phyloP scores from a whole-genome alignment of 208 protist genomes.

The Leishmania gerbilli region DNA sequence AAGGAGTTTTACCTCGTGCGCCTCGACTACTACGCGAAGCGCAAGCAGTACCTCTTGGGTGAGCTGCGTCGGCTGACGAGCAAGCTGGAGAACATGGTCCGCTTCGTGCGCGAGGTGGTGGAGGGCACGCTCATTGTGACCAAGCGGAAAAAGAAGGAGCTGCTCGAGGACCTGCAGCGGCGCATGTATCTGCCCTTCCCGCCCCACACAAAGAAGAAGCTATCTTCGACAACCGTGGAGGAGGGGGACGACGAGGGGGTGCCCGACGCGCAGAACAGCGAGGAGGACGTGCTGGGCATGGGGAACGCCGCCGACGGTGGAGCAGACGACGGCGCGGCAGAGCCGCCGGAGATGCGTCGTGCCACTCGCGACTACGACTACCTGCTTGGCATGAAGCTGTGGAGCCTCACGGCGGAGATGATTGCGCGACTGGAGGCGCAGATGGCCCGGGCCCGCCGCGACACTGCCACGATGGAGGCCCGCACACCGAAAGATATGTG shows the following conservation, averaged over 20 bases:
- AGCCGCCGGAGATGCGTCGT: slow-evolving; percentile 60
- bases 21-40: slow-evolving; percentile 96
- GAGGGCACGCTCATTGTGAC: slow-evolving; percentile 93
- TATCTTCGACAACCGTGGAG: slow-evolving; percentile 78
- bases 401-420: slow-evolving; percentile 97
- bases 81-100: slow-evolving; percentile 97
- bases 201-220: slow-evolving; percentile 82
- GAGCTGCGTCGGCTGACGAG: slow-evolving; percentile 81
- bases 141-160: slow-evolving; percentile 91
- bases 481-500: slow-evolving; percentile 89
- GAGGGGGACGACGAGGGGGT: slow-evolving; percentile 5
- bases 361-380: slow-evolving; percentile 97
- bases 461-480: slow-evolving; percentile 79
- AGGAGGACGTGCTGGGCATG: slow-evolving; percentile 31
- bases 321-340: slow-evolving; percentile 33
- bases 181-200: slow-evolving; percentile 92
- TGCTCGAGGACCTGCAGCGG: slow-evolving; percentile 93
- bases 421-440: slow-evolving; percentile 93
- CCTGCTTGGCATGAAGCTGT: slow-evolving; percentile 98
- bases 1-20: slow-evolving; percentile 97
- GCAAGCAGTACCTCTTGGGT: slow-evolving; percentile 94
- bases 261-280: slow-evolving; percentile 17
- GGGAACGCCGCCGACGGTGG: slow-evolving; percentile 10
- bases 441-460: slow-evolving; percentile 65
- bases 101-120: slow-evolving; percentile 98